Evolutionary conservation across 495 filamentous ascomycete species (phyloP).

Genomic region (Lindgomyces ingoldianus): DNA sequence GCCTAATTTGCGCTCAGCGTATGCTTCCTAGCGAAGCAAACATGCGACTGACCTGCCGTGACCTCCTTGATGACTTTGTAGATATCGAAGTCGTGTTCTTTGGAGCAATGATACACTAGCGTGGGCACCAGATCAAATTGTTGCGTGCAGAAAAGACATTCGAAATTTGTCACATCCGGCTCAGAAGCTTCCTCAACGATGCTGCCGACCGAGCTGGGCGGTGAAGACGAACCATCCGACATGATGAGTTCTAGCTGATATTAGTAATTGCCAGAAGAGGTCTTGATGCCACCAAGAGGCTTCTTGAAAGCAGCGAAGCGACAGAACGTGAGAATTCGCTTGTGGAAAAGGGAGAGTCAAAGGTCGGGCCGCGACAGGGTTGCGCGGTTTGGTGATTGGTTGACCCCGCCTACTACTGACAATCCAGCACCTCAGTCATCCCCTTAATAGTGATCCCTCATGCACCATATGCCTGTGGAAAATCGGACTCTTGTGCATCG

Average conservation of each 20-base stretch:
- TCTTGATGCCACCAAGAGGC: background rate
- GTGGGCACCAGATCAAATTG: background rate
- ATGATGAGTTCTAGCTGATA: background rate
- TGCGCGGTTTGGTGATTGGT: background rate
- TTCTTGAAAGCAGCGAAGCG: background rate
- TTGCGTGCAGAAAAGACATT: constrained; percentile 24
- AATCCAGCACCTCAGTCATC: background rate
- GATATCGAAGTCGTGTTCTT: constrained; percentile 12
- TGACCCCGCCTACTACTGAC: background rate
- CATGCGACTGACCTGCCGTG: constrained; percentile 2
- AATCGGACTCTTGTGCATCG: too few species aligned
- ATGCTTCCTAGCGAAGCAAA: background rate
- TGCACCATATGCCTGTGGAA: background rate
- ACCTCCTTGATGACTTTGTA: background rate
- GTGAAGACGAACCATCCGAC: constrained; percentile 16
- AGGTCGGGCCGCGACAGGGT: background rate
- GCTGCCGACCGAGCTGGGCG: constrained; percentile 14
- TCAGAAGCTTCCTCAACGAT: constrained; percentile 23
- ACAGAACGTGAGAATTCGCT: too few species aligned
- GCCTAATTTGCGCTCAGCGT: constrained; percentile 3
- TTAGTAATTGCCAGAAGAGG: background rate
- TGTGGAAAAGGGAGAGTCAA: background rate
- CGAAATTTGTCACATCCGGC: constrained; percentile 14
- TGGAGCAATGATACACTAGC: constrained; percentile 9
- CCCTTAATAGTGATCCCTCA: background rate